Evolutionary conservation across 2,329 filamentous ascomycete genomes (phyloP).

Genomic region (Fusarium sp.): DNA sequence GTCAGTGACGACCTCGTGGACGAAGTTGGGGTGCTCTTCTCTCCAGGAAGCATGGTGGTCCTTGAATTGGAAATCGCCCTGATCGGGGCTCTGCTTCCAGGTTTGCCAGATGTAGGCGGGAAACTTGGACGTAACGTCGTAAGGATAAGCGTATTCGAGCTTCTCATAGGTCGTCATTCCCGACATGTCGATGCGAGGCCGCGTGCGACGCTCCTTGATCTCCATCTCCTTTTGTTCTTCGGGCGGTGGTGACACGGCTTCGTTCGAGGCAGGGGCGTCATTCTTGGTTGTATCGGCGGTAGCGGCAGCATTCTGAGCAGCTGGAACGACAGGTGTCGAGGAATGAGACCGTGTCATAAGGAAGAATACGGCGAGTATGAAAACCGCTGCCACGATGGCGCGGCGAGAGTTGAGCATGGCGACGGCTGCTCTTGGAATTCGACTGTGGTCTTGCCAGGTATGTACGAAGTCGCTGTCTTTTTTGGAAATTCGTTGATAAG

Average conservation of each 20-base stretch:
- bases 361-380: constrained; percentile 76
- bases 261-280: constrained; percentile 39
- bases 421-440: constrained; percentile 50
- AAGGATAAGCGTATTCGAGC: constrained; percentile 92
- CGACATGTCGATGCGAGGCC: constrained; percentile 73
- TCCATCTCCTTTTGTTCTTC: constrained; percentile 36
- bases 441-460: constrained; percentile 28
- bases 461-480: constrained; percentile 25
- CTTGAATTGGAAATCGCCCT: constrained; percentile 82
- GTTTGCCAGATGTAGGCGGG: constrained; percentile 99
- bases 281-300: constrained; percentile 30
- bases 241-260: constrained; percentile 29
- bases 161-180: constrained; percentile 80
- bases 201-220: constrained; percentile 40
- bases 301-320: constrained; percentile 30
- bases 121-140: constrained; percentile 88
- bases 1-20: constrained; percentile 98
- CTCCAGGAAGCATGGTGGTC: constrained; percentile 92
- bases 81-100: constrained; percentile 88
- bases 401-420: constrained; percentile 83
- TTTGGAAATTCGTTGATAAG: constrained; percentile 33
- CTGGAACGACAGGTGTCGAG: constrained; percentile 36
- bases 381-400: constrained; percentile 76
- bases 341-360: constrained; percentile 72
- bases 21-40: constrained; percentile 85